Conservation (phyloP, 768 basidiomycete genomes). For the Mycena polygramma region DNA sequence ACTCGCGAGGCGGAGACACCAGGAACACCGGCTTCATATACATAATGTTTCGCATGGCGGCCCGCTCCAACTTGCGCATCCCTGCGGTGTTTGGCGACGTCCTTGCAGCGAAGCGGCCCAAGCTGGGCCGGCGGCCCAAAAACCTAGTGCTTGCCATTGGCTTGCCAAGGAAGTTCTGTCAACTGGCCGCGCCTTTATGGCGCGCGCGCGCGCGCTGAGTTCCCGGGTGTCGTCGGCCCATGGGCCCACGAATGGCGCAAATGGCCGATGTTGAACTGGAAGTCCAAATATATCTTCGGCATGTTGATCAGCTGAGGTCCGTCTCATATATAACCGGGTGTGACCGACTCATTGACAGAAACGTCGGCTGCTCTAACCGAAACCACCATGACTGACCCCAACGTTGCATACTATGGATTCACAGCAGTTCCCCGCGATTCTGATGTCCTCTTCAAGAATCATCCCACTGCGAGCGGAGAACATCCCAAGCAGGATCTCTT, state of each 20-base stretch:
- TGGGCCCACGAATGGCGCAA: too few species aligned
- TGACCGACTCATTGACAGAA: neutral
- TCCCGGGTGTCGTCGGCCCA: too few species aligned
- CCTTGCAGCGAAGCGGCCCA: neutral
- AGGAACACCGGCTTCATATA: neutral
- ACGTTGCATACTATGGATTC: conserved; percentile 59
- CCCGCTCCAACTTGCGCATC: neutral
- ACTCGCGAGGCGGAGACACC: too few species aligned
- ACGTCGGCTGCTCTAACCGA: neutral
- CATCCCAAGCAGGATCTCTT: conserved; percentile 58
- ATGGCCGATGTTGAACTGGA: neutral
- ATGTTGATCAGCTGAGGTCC: neutral
- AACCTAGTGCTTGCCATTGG: neutral
- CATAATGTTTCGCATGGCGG: neutral
- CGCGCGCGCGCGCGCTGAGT: too few species aligned
- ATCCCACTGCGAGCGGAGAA: conserved; percentile 57
- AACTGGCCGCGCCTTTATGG: too few species aligned
- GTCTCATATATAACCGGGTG: conserved; percentile 1
- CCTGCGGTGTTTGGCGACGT: neutral
- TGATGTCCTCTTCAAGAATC: conserved; percentile 60
- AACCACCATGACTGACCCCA: conserved; percentile 39
- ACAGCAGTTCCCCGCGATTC: conserved; percentile 63
- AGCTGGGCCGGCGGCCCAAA: too few species aligned
- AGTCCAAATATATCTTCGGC: neutral
- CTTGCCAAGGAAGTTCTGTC: neutral